Conservation (phyloP, 371 early-diverging fungal genomes). For the Rhizopus delemar region DNA sequence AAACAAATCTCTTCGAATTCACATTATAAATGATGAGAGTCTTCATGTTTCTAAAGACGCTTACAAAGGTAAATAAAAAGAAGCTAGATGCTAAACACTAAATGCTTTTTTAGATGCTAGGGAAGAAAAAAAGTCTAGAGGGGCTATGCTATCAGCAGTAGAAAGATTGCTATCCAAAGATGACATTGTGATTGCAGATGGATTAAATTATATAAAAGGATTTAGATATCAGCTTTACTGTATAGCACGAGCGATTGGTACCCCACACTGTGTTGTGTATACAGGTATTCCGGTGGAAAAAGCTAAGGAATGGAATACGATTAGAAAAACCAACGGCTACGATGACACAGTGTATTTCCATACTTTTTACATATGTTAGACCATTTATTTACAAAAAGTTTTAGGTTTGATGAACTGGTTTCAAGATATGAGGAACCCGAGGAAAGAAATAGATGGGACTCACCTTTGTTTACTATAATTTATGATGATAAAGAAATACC, state of each 20-base stretch:
- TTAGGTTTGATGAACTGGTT: constrained; percentile 80
- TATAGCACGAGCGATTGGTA: constrained; percentile 82
- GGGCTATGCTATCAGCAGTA: constrained; percentile 84
- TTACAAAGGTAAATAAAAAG: constrained; percentile 58
- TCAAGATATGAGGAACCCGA: constrained; percentile 96
- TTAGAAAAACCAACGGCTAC: constrained; percentile 52
- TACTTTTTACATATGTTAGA: neutral
- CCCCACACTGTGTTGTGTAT: constrained; percentile 88
- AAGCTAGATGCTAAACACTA: neutral
- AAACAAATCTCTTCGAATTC: constrained; percentile 55
- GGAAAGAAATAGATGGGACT: constrained; percentile 89
- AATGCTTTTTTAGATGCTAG: constrained; percentile 38
- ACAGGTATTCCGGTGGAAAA: constrained; percentile 67
- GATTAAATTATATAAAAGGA: constrained; percentile 97
- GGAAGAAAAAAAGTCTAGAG: constrained; percentile 93
- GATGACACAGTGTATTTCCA: constrained; percentile 43
- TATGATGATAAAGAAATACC: constrained; percentile 69
- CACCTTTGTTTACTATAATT: constrained; percentile 86
- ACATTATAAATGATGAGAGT: constrained; percentile 79
- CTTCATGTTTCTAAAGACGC: constrained; percentile 65
- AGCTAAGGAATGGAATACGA: constrained; percentile 70
- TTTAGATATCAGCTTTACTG: constrained; percentile 96
- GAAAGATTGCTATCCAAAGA: constrained; percentile 82
- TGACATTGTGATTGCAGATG: constrained; percentile 88
- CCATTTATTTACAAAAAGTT: neutral